Evolutionary conservation across 331 rosid genomes (phyloP).

Genomic region (Cydonia oblonga): DNA sequence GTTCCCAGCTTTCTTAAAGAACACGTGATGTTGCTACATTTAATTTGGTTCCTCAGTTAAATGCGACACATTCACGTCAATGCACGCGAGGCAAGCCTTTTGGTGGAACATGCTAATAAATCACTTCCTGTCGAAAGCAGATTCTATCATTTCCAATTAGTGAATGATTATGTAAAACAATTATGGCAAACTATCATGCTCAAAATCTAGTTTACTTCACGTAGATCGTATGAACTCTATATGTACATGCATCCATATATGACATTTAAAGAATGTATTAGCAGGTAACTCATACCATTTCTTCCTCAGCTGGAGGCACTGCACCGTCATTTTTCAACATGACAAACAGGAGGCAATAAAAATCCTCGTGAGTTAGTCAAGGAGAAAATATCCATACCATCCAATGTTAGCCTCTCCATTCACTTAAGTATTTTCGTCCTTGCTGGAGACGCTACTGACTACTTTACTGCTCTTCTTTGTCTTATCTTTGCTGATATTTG

Average conservation of each 20-base stretch:
- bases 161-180: background rate
- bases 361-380: background rate
- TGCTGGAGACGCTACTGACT: constrained; percentile 23
- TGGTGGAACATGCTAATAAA: background rate
- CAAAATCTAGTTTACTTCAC: background rate
- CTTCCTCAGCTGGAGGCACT: constrained; percentile 6
- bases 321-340: constrained; percentile 18
- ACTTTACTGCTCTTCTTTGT: constrained; percentile 32
- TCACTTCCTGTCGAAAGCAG: background rate
- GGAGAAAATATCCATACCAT: constrained; percentile 4
- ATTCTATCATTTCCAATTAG: background rate
- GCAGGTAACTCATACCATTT: constrained; percentile 37
- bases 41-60: background rate
- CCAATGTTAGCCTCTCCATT: constrained; percentile 54
- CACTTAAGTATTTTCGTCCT: constrained; percentile 48
- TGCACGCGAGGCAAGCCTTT: background rate
- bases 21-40: background rate
- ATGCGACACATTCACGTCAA: background rate
- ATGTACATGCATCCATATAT: background rate
- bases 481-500: constrained; percentile 35
- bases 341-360: constrained; percentile 13
- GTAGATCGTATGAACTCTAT: background rate
- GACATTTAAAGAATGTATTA: background rate
- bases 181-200: no score
- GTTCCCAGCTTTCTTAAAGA: background rate